Conservation (phyloP, 108 stramenopile species). For the Pseudonitzschia pungens region DNA sequence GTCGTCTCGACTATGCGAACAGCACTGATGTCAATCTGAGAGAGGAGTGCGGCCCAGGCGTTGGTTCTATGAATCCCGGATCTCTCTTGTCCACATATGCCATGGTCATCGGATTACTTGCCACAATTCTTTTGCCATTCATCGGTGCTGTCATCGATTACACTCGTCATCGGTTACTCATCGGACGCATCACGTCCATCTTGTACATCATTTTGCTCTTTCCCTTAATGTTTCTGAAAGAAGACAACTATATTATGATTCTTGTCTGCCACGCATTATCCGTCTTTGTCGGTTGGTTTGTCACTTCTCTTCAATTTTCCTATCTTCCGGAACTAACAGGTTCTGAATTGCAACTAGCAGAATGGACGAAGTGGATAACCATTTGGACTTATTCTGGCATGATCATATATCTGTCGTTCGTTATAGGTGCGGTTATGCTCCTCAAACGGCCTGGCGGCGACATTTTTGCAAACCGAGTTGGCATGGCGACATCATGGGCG, state of each 20-base stretch:
- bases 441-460: slow-evolving; percentile 39
- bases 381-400: slow-evolving; percentile 50
- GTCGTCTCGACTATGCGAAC: slow-evolving; percentile 23
- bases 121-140: slow-evolving; percentile 46
- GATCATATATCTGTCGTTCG: slow-evolving; percentile 46
- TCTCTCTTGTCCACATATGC: slow-evolving; percentile 68
- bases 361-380: slow-evolving; percentile 59
- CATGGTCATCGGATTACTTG: slow-evolving; percentile 58
- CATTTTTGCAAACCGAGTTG: slow-evolving; percentile 42
- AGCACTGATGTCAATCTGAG: slow-evolving; percentile 37
- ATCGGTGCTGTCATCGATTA: slow-evolving; percentile 80
- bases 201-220: slow-evolving; percentile 47
- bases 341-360: slow-evolving; percentile 47
- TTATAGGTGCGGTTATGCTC: slow-evolving; percentile 39
- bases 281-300: slow-evolving; percentile 66
- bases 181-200: slow-evolving; percentile 48
- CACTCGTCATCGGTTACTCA: slow-evolving; percentile 49
- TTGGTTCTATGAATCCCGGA: slow-evolving; percentile 71
- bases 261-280: slow-evolving; percentile 44
- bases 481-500: slow-evolving; percentile 44
- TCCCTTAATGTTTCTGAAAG: slow-evolving; percentile 54
- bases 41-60: slow-evolving; percentile 52
- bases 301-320: slow-evolving; percentile 61
- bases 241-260: slow-evolving; percentile 56
- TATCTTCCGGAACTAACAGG: slow-evolving; percentile 77